Base-by-base conservation (phyloP, 2,329 filamentous ascomycete genomes). In the Neospermospora avenae region DNA sequence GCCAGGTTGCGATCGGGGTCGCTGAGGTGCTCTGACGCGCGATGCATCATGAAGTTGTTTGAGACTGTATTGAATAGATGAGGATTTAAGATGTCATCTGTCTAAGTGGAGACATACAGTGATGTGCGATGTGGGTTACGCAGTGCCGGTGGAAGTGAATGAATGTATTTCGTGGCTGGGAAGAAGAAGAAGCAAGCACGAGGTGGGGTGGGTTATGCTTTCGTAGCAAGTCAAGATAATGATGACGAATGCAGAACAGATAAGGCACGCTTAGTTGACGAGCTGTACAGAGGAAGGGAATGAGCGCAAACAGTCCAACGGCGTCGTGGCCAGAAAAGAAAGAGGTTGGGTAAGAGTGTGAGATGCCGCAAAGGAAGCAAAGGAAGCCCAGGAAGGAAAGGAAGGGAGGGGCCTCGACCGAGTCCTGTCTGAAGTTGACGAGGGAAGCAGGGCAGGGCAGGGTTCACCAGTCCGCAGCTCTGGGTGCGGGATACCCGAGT, bases 1-100 rank as follows among this genome's bases (percentile, higher is more conserved):
- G 65, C 67, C 42, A 73, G 63, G 63, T 71, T 73, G 63, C 70
- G 70, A 68, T 70, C 70, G 22, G 70, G 68, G 60, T 73, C 70
- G 65, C 68, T 72, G 55, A 72, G 67, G 52, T 69, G 61, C 25
- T 69, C 63, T 28, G 70, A 69, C 7, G 68, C 66, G 58, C 70
- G 69, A 61, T 62, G 67, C 71, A 73, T 73, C 60, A 37, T 71
- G 64, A 56, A 57, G 25, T 25, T 28, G 22, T 46, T 55, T 10
- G 55, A 45, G 31, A 2, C 10, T 20, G 25, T 25, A 37, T 14
- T 55, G 51, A 34, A 41, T 18, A 59, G 18, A 31, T 10, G 28
- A 31, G 28, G 28, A 10, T 6, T 52, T 51, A 28, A 24, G 42
- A 28, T 18, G 48, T 58, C 37, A 45, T 59, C 44, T 45, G 16